phyloP scores from a whole-genome alignment of 805 yeast species.

The Yarrowia deformans region DNA sequence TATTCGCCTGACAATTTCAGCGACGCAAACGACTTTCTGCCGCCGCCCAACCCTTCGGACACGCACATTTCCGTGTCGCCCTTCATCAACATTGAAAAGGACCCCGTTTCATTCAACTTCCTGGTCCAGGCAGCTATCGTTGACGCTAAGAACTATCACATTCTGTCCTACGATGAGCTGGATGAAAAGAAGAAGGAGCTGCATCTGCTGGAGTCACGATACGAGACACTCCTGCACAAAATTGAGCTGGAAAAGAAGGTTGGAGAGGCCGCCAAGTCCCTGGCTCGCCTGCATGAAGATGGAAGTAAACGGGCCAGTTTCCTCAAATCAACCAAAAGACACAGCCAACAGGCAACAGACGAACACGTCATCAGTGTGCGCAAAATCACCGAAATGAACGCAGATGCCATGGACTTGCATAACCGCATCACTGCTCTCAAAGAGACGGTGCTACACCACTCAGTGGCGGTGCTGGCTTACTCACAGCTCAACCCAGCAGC shows the following conservation, averaged over 20 bases:
- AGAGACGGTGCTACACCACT: slow-evolving; percentile 19
- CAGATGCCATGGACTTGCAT: slow-evolving; percentile 32
- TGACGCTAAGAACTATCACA: slow-evolving; percentile 45
- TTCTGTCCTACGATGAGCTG: slow-evolving; percentile 46
- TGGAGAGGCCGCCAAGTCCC: slow-evolving; percentile 45
- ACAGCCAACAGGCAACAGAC: slow-evolving; percentile 45
- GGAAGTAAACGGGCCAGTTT: slow-evolving; percentile 2
- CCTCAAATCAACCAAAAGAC: slow-evolving; percentile 42
- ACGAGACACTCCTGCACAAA: slow-evolving; percentile 43
- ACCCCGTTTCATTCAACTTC: slow-evolving; percentile 45
- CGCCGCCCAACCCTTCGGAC: slow-evolving; percentile 16
- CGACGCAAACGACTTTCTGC: slow-evolving; percentile 21
- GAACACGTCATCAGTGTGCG: slow-evolving; percentile 40
- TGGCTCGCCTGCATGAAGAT: slow-evolving; percentile 43
- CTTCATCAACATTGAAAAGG: slow-evolving; percentile 42
- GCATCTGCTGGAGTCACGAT: slow-evolving; percentile 40
- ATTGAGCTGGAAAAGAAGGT: slow-evolving; percentile 45
- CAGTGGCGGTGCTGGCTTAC: slow-evolving; percentile 39
- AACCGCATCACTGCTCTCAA: slow-evolving; percentile 4
- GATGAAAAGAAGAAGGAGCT: slow-evolving; percentile 44
- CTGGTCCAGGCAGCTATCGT: slow-evolving; percentile 46
- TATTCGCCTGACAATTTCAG: slow-evolving; percentile 21
- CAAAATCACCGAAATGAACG: slow-evolving; percentile 24
- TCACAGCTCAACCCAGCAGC: slow-evolving; percentile 36
- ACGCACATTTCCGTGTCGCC: slow-evolving; percentile 45